These are phyloP conservation scores for Saccharomyces paradoxus DNA, from an alignment of 805 yeast genomes.

Conservation along the genomic window DNA sequence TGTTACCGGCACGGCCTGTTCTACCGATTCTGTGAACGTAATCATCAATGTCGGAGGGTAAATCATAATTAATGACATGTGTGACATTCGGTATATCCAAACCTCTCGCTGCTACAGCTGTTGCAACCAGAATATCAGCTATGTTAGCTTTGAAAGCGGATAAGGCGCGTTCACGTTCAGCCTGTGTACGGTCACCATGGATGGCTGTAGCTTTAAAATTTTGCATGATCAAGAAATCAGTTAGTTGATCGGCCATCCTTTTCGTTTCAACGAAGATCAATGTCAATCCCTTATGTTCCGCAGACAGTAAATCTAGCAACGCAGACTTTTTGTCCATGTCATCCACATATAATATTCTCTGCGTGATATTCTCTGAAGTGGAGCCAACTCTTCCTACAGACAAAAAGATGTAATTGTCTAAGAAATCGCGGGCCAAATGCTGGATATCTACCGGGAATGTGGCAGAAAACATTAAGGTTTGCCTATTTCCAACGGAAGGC, in stretches of 20 bases:
- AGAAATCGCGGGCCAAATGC: constrained; percentile 90
- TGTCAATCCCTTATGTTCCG: constrained; percentile 74
- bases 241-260: constrained; percentile 92
- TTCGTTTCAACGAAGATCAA: constrained; percentile 94
- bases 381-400: constrained; percentile 98
- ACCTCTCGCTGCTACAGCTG: constrained; percentile 99
- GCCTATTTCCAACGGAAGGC: constrained; percentile 85
- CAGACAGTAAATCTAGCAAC: constrained; percentile 74
- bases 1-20: constrained; percentile 99
- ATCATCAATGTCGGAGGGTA: constrained; percentile 94
- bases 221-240: constrained; percentile 80
- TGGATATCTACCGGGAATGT: constrained; percentile 97
- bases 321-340: constrained; percentile 84
- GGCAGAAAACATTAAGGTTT: constrained; percentile 96
- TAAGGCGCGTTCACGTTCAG: constrained; percentile 93
- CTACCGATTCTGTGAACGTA: constrained; percentile 99
- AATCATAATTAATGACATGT: constrained; percentile 92
- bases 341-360: constrained; percentile 83
- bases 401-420: constrained; percentile 88
- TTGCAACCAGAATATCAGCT: constrained; percentile 91
- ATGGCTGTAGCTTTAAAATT: constrained; percentile 94
- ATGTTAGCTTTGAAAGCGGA: constrained; percentile 84
- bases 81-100: constrained; percentile 97
- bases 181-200: constrained; percentile 97
- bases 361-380: constrained; percentile 95